Percentiles rank a stretch among this genome's conserved stretches.
These are phyloP conservation scores for Leccinellum luteum DNA, from an alignment of 768 basidiomycete genomes.

Conservation along the genomic window DNA sequence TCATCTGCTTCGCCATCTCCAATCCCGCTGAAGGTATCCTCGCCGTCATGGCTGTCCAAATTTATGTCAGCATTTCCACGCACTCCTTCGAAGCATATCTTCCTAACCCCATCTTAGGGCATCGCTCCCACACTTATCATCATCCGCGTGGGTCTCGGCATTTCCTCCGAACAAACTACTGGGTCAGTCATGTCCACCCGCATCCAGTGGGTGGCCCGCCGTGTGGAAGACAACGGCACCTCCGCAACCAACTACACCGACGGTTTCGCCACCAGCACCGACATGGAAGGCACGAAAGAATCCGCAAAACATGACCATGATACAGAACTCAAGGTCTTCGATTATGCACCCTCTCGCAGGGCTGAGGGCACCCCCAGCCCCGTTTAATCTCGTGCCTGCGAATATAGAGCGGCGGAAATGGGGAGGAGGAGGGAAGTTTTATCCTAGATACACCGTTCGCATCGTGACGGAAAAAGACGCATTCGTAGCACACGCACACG, in stretches of 20 bases:
- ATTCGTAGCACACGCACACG: neutral
- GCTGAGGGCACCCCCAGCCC: neutral
- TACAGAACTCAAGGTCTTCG: neutral
- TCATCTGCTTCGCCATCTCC: constrained; percentile 34
- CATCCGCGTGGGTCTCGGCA: constrained; percentile 33
- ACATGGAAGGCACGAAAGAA: constrained; percentile 18
- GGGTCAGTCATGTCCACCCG: constrained; percentile 18
- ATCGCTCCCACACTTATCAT: constrained; percentile 37
- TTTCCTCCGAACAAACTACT: constrained; percentile 25
- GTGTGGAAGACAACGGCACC: constrained; percentile 7
- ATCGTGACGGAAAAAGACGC: neutral
- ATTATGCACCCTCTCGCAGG: neutral
- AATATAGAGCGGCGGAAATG: neutral
- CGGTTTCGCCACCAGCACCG: constrained; percentile 13
- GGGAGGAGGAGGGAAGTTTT: neutral
- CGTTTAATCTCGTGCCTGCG: neutral
- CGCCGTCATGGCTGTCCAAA: constrained; percentile 38
- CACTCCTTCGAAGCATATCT: neutral
- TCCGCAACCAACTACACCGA: constrained; percentile 23
- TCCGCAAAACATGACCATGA: constrained; percentile 1
- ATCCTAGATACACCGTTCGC: neutral
- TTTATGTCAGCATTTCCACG: constrained; percentile 33
- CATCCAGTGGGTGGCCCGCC: constrained; percentile 23
- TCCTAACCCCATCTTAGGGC: constrained; percentile 19
- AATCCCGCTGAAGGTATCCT: constrained; percentile 36